Evolutionary conservation across 257 asterid species (phyloP), one percentile per base, ranked within the genome.

Genomic region (Salvia hispanica): DNA sequence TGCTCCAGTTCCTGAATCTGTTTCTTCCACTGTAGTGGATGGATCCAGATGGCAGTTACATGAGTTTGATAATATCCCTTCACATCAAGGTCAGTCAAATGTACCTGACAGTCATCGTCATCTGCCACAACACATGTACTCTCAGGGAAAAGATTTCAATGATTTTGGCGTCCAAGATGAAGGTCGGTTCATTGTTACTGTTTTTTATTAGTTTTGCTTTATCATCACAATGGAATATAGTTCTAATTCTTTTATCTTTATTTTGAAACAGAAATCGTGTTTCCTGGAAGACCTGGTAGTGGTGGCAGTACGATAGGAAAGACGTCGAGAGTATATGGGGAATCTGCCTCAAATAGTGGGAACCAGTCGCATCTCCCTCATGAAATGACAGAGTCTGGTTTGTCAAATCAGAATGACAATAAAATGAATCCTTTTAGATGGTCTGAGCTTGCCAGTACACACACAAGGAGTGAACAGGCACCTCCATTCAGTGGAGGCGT

Each of bases 371-470:
- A 81, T 69, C 76, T 61, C 71, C 67, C 82, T 68, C 72, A 69
- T 7, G 90, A 80, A 58, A 33, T 62, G 53, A 67, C 56, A 6
- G 96, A 83, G 8, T 46, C 81, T 66, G 80, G 84, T 13, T 10
- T 79, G 66, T 50, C 80, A 47, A 80, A 50, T 72, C 84, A 83
- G 66, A 79, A 77, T 42, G 88, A 84, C 45, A 77, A 67, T 67
- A 84, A 78, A 75, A 57, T 82, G 85, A 91, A 90, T 69, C 95
- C 97, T 54, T 79, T 90, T 71, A 89, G 93, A 48, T 90, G 96
- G 98, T 92, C 98, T 56, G 98, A 92, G 83, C 91, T 92, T 37
- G 98, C 90, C 64, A 85, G 88, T 75, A 78, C 88, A 50, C 76
- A 73, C 71, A 44, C 84, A 10, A 83, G 89, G 80, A 90, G 77